A percentile compares a stretch with the other conserved stretches of the same genome.
Conservation (phyloP, 78 protist genomes). For the slime mould (Dictyostelium discoideum) region DNA sequence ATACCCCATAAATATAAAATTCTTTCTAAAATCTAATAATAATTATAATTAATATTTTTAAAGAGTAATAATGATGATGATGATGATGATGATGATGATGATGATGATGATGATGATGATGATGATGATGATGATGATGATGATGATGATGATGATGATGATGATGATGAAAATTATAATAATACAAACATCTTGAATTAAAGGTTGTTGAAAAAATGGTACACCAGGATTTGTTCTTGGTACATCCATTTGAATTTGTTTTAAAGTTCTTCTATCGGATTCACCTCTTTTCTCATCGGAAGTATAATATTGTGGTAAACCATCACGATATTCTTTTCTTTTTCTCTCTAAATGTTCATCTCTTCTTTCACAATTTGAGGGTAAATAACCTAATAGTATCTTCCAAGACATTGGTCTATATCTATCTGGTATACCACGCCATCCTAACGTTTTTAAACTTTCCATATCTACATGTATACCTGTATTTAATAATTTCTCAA, state of each 20-base stretch:
- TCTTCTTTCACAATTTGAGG: conserved; percentile 75
- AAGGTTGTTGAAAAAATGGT: conserved; percentile 81
- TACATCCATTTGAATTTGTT: conserved; percentile 93
- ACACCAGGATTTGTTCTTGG: conserved; percentile 92
- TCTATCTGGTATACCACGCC: conserved; percentile 65
- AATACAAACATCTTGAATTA: conserved; percentile 62
- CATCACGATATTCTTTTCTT: conserved; percentile 80
- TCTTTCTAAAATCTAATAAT: conserved; percentile 86
- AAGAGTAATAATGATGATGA: too few relatives aligned
- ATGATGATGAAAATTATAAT: too few relatives aligned
- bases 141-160: too few relatives aligned
- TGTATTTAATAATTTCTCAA: conserved; percentile 15
- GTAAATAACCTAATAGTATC: conserved; percentile 81
- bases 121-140: too few relatives aligned
- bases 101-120: too few relatives aligned
- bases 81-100: too few relatives aligned
- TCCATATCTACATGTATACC: conserved; percentile 60
- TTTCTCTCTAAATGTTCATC: conserved; percentile 75
- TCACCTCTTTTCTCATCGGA: conserved; percentile 59
- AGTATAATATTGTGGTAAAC: conserved; percentile 54
- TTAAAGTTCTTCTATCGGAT: conserved; percentile 70
- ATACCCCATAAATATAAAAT: conserved; percentile 96
- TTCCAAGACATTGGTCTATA: conserved; percentile 77
- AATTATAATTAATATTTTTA: too few relatives aligned
- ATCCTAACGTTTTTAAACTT: conserved; percentile 42